Evolutionary conservation across 345 rosid genomes (phyloP), one percentile per base, ranked within the genome.

Genomic region (Limnanthes douglasii): DNA sequence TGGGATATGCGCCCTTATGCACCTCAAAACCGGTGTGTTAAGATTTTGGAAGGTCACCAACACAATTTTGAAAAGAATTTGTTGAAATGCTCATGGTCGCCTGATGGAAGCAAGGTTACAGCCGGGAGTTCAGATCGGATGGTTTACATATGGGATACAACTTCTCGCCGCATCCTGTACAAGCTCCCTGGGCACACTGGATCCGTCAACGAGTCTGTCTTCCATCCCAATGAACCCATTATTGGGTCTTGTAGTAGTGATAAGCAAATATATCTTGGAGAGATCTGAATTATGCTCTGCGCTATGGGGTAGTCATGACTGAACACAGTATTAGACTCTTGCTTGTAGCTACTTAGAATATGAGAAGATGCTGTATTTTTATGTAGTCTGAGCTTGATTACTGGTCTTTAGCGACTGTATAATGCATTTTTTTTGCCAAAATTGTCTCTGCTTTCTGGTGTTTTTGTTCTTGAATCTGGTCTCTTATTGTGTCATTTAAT

Each of bases 1-100:
- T 90, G 95, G 95, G 96, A 90, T 43, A 84, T 84, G 96, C 86
- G 94, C 16, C 98, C 98, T 6, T 90, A 80, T 1, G 96, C 98
- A 3, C 94, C 96, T 5, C 96, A 84, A 34, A 78, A 90, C 53
- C 96, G 96, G 8, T 90, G 98, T 15, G 96, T 80, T 11, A 90
- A 90, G 68, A 48, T 78, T 31, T 49, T 90, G 21, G 98, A 80
- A 48, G 98, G 96, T 3, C 98, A 84, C 60, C 98, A 84, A 18
- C 96, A 90, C 72, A 90, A 84, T 57, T 90, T 90, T 6, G 98
- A 90, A 48, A 90, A 90, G 93, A 90, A 69, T 51, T 38, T 80
- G 51, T 46, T 80, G 56, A 90, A 90, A 53, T 90, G 93, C 46
- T 46, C 74, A 27, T 90, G 98, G 96, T 84, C 98, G 3, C 76